Conservation (phyloP, 2,329 filamentous ascomycete species). For the Cercospora sojina region DNA sequence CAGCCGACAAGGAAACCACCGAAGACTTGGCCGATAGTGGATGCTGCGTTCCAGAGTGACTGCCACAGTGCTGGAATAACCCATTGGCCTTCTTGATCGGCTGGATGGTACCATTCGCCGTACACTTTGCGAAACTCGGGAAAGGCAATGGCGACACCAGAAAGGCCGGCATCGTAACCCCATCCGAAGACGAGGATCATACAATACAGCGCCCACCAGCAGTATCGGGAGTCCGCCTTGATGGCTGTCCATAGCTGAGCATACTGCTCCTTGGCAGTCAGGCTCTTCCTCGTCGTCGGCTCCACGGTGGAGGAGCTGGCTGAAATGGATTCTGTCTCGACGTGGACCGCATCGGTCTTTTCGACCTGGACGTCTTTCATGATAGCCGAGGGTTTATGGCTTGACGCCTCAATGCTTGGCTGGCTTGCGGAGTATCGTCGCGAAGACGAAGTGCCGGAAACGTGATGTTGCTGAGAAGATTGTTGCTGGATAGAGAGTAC, state of each 20-base stretch:
- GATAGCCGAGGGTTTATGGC: conserved; percentile 13
- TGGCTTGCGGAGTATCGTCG: not conserved
- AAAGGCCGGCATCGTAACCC: conserved; percentile 42
- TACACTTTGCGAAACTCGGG: conserved; percentile 40
- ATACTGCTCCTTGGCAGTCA: conserved; percentile 31
- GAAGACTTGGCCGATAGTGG: conserved; percentile 36
- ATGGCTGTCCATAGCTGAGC: conserved; percentile 30
- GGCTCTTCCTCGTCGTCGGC: conserved; percentile 20
- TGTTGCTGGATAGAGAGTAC: not conserved
- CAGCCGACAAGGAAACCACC: conserved; percentile 28
- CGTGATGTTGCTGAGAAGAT: not conserved
- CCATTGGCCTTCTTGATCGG: conserved; percentile 28
- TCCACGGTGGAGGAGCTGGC: conserved; percentile 19
- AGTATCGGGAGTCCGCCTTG: conserved; percentile 30
- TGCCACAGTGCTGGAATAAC: conserved; percentile 43
- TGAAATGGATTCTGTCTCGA: conserved; percentile 20
- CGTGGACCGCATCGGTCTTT: conserved; percentile 22
- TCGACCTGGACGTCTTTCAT: conserved; percentile 16
- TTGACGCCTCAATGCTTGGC: not conserved
- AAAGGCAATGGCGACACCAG: conserved; percentile 41
- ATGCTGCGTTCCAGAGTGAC: conserved; percentile 42
- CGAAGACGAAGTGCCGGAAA: not conserved
- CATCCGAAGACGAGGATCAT: conserved; percentile 40
- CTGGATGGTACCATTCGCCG: conserved; percentile 36
- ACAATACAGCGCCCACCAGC: conserved; percentile 29